phyloP scores from a whole-genome alignment of 306 rosid species.

The Glycine latifolia region DNA sequence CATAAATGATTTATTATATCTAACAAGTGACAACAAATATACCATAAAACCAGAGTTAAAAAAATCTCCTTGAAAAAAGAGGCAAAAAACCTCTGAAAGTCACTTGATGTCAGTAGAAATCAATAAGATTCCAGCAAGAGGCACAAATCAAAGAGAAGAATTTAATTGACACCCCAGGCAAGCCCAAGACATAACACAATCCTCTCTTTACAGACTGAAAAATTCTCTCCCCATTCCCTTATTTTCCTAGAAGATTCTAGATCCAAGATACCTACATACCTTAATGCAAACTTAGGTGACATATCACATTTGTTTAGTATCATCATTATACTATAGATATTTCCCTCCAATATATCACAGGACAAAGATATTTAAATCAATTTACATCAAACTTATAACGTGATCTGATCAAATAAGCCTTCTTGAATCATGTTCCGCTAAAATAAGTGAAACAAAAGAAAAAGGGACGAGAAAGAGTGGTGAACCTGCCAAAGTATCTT shows the following conservation, averaged over 20 bases:
- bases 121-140: constrained; percentile 36
- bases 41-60: constrained; percentile 2
- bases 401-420: background rate
- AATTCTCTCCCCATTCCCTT: background rate
- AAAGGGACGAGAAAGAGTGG: background rate
- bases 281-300: background rate
- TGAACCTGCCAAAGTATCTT: constrained; percentile 96
- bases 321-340: background rate
- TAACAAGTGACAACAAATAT: constrained; percentile 3
- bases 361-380: background rate
- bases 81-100: constrained; percentile 8
- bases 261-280: constrained; percentile 5
- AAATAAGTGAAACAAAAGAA: background rate
- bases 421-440: background rate
- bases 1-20: background rate
- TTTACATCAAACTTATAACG: background rate
- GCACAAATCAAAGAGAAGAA: constrained; percentile 16
- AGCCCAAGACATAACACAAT: constrained; percentile 4
- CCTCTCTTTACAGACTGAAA: constrained; percentile 18
- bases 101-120: constrained; percentile 19
- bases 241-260: constrained; percentile 1
- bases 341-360: background rate
- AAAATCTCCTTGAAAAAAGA: constrained; percentile 16
- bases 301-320: constrained; percentile 4
- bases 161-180: constrained; percentile 2